These are phyloP conservation scores for Discostella stelligera DNA, from an alignment of 352 stramenopile genomes.

Conservation along the genomic window DNA sequence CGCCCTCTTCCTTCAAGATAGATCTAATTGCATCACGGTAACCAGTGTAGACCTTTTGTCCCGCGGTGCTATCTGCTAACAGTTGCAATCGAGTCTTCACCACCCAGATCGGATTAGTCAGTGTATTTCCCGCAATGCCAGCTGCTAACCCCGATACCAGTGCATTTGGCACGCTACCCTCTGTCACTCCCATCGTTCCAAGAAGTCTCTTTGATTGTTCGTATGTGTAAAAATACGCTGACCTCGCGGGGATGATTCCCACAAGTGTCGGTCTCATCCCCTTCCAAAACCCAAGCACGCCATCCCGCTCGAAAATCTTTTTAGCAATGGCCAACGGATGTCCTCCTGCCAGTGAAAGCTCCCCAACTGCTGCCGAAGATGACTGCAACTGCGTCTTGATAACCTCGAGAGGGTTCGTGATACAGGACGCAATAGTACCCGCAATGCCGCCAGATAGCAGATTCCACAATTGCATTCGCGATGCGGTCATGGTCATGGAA, in stretches of 20 bases:
- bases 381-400: constrained; percentile 87
- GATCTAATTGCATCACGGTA: constrained; percentile 82
- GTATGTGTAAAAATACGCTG: constrained; percentile 86
- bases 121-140: constrained; percentile 84
- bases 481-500: constrained; percentile 56
- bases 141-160: constrained; percentile 67
- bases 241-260: constrained; percentile 84
- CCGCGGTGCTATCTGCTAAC: constrained; percentile 70
- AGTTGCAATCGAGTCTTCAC: constrained; percentile 94
- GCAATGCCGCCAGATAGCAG: constrained; percentile 75
- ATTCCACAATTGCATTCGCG: constrained; percentile 68
- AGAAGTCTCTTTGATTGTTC: constrained; percentile 73
- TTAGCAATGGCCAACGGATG: constrained; percentile 71
- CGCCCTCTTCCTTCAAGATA: constrained; percentile 93
- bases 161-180: constrained; percentile 64
- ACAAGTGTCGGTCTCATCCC: constrained; percentile 81
- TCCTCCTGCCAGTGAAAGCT: constrained; percentile 37
- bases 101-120: constrained; percentile 97
- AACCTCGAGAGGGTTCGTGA: constrained; percentile 84
- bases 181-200: constrained; percentile 39
- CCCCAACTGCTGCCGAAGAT: constrained; percentile 53
- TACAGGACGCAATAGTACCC: constrained; percentile 75
- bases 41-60: constrained; percentile 80
- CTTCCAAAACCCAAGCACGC: constrained; percentile 72
- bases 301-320: constrained; percentile 78